Base-by-base conservation (phyloP, 116 monocot genomes). In the Zostera marina region DNA sequence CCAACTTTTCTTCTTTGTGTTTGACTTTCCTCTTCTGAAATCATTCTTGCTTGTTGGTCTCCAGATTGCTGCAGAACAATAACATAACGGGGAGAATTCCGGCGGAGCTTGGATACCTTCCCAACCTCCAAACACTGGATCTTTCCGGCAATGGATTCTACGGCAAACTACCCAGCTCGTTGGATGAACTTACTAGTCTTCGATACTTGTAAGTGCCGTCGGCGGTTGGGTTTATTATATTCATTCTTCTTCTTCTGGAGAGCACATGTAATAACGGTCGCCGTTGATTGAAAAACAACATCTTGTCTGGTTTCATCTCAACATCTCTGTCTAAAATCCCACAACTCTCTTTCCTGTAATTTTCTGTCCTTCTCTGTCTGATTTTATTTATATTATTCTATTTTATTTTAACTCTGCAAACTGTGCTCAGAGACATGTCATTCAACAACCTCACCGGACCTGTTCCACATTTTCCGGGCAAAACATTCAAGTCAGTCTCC, bases 391-490 rank as follows among this genome's bases (percentile, higher is more conserved):
- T 40, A 48, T 22, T 13, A 9, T n/a, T n/a, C n/a, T n/a, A n/a
- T 1, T 8, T 41, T 42, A 8, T 42, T n/a, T 42, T 58, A 41
- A 11, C 38, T 26, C 15, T 25, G 11, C 16, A 15, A n/a, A 42
- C 9, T 26, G 7, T 44, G 22, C 11, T 15, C 70, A 94, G 96
- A 70, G 96, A 96, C 54, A 67, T 96, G 70, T 96, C 96, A 49
- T 96, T 72, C 72, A 96, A 96, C 55, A 96, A 96, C 64, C 82
- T 96, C 48, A 85, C 78, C 41, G 85, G 89, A 5, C 96, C 96
- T 58, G 74, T 96, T 59, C 76, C 83, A 8, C 47, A 25, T 63
- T 89, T 85, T 46, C 85, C 89, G 3, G 76, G 83, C 54, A 81
- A 74, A 62, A 85, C 96, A 16, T 96, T 96, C 80, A 96, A 96